phyloP scores from a whole-genome alignment of 352 stramenopile genomes.

The Pseudoperonospora humuli region DNA sequence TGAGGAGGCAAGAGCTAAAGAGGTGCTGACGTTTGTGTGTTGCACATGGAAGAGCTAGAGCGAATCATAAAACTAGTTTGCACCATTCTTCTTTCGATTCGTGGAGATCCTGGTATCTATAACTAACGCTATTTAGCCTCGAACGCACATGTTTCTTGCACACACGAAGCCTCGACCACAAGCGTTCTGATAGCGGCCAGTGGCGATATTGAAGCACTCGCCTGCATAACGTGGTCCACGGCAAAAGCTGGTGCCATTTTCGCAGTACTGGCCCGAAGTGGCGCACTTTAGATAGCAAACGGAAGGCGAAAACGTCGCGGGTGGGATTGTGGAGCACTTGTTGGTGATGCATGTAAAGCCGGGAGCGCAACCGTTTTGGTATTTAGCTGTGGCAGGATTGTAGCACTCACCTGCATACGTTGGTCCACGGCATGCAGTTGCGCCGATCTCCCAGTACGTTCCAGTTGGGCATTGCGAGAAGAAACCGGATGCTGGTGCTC shows the following conservation, averaged over 20 bases:
- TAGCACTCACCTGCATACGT: conserved; percentile 17
- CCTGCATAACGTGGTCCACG: conserved; percentile 11
- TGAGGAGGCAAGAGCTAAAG: no score
- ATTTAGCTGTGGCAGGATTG: conserved; percentile 23
- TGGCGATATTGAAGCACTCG: conserved; percentile 35
- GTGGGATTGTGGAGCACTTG: conserved; percentile 21
- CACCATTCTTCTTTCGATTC: no score
- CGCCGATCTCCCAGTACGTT: no score
- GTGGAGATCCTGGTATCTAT: no score
- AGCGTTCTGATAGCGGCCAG: conserved; percentile 14
- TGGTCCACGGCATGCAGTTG: conserved; percentile 13
- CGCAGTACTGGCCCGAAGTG: conserved; percentile 15
- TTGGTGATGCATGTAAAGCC: conserved; percentile 22
- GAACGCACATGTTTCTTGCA: no score
- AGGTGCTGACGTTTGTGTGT: no score
- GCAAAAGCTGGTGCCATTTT: conserved; percentile 12
- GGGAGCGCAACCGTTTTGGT: conserved; percentile 21
- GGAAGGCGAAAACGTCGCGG: conserved; percentile 1
- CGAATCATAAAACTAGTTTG: no score
- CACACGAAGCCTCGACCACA: conserved; percentile 18
- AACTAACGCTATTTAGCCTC: no score
- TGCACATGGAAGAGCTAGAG: no score
- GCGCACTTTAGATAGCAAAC: conserved; percentile 8
- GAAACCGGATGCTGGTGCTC: no score
- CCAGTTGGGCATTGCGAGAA: no score